Evolutionary conservation across 306 rosid genomes (phyloP).

Genomic region (Vigna mungo): DNA sequence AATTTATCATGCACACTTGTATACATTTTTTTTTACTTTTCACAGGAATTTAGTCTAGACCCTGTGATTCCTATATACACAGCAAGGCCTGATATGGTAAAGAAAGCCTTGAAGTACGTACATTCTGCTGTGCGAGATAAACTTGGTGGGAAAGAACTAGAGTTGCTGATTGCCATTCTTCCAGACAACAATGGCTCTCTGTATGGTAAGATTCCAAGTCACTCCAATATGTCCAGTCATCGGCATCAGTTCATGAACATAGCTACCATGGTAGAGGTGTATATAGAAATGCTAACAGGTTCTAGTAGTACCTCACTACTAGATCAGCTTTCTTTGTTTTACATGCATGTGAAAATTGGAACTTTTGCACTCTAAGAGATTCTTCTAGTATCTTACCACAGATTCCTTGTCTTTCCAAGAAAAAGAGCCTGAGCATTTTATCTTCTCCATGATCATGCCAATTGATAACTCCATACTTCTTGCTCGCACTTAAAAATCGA

Average conservation of each 20-base stretch:
- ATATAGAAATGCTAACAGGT: not conserved
- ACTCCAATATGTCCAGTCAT: conserved; percentile 9
- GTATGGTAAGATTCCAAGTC: conserved; percentile 48
- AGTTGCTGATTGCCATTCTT: conserved; percentile 62
- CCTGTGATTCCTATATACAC: conserved; percentile 53
- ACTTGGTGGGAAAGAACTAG: conserved; percentile 58
- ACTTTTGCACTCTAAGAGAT: not conserved
- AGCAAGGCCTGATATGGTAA: conserved; percentile 59
- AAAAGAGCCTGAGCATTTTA: not conserved
- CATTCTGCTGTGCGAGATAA: conserved; percentile 51
- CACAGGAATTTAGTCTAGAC: conserved; percentile 53
- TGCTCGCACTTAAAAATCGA: conserved; percentile 32
- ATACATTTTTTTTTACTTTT: not conserved
- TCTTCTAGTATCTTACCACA: not conserved
- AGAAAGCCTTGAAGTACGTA: conserved; percentile 57
- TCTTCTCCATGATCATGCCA: conserved; percentile 17
- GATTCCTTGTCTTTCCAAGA: not conserved
- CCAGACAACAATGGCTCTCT: conserved; percentile 62
- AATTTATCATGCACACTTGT: not conserved
- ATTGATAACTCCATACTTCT: conserved; percentile 1
- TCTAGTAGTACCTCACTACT: not conserved
- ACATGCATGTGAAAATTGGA: not conserved
- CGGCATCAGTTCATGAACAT: conserved; percentile 2
- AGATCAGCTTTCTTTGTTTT: conserved; percentile 16
- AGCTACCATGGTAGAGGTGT: not conserved